Conservation (phyloP, 202 grass and related monocot species). For the Alloteropsis angusta region DNA sequence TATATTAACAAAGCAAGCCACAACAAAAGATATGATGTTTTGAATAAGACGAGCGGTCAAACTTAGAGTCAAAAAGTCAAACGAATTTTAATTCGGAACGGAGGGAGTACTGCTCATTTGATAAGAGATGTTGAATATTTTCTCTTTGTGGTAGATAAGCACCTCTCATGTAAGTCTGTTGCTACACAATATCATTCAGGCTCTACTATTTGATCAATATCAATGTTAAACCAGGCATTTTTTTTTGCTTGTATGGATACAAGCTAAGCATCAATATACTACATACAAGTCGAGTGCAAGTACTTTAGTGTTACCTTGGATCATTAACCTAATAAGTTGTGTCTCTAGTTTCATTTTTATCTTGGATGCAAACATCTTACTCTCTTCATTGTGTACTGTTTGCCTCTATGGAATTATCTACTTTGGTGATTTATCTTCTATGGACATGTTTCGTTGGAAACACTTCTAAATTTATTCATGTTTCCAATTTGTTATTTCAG, state of each 20-base stretch:
- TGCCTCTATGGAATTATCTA: not conserved
- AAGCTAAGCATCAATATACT: not conserved
- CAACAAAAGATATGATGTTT: too few relatives aligned
- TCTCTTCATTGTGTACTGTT: not conserved
- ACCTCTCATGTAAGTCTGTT: not conserved
- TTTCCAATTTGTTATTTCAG: conserved; percentile 33
- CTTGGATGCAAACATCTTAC: not conserved
- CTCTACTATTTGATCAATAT: not conserved
- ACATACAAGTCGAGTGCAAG: not conserved
- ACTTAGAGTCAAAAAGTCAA: too few relatives aligned
- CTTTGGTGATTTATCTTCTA: not conserved
- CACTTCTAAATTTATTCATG: conserved; percentile 10
- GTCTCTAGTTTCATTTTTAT: not conserved
- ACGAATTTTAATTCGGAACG: too few relatives aligned
- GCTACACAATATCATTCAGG: not conserved
- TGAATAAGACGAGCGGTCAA: too few relatives aligned
- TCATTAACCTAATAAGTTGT: not conserved
- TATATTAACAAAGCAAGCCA: too few relatives aligned
- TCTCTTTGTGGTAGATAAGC: not conserved
- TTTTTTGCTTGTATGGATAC: not conserved
- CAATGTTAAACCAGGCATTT: not conserved
- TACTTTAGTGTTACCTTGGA: not conserved
- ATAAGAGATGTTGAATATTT: not conserved
- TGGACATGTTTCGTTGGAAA: not conserved
- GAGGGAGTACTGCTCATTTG: not conserved